Evolutionary conservation across 768 basidiomycete species (phyloP).

Genomic region (Nidularia sp.): DNA sequence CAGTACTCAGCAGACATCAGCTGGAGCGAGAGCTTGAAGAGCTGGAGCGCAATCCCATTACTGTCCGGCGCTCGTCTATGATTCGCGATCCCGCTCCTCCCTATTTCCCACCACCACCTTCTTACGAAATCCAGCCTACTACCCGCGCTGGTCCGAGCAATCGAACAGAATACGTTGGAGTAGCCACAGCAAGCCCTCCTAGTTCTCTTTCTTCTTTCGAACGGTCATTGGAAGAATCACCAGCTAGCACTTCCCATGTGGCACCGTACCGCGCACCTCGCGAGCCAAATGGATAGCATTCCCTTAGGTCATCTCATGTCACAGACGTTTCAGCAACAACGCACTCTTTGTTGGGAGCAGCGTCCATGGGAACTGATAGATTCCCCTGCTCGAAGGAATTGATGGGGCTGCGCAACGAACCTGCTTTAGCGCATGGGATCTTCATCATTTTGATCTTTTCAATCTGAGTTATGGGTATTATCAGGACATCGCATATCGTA

Average conservation of each 20-base stretch:
- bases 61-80: slow-evolving; percentile 17
- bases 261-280: background rate
- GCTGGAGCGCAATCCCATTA: slow-evolving; percentile 31
- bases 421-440: too few species aligned
- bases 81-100: slow-evolving; percentile 45
- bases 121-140: slow-evolving; percentile 23
- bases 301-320: background rate
- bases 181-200: slow-evolving; percentile 9
- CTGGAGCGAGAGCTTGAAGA: slow-evolving; percentile 51
- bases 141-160: background rate
- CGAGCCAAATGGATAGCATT: background rate
- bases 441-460: too few species aligned
- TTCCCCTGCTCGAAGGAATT: too few species aligned
- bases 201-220: slow-evolving; percentile 8
- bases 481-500: too few species aligned
- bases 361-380: too few species aligned
- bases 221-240: background rate
- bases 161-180: slow-evolving; percentile 8
- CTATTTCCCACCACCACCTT: slow-evolving; percentile 46
- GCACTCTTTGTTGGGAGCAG: too few species aligned
- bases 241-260: slow-evolving; percentile 8
- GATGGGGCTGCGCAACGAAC: too few species aligned
- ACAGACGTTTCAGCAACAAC: too few species aligned
- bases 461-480: too few species aligned
- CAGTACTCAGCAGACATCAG: slow-evolving; percentile 36